phyloP scores from a whole-genome alignment of 1,284 basidiomycete species.

The Microbotryum violaceum region DNA sequence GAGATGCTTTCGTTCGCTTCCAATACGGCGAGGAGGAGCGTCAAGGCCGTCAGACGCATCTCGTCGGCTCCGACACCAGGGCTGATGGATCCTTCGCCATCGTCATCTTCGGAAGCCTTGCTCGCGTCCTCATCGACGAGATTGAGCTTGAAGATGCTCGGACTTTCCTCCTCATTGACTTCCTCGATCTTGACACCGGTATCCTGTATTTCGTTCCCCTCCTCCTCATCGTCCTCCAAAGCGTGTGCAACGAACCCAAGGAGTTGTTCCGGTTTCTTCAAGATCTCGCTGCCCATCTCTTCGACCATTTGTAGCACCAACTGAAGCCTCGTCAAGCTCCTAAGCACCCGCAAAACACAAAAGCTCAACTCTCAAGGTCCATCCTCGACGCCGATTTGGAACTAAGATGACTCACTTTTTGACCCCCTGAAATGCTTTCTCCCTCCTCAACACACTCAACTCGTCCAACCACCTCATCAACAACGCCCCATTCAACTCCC shows the following conservation, averaged over 20 bases:
- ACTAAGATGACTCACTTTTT: constrained; percentile 23
- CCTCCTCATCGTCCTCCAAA: constrained; percentile 37
- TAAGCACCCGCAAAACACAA: constrained; percentile 37
- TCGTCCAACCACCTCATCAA: constrained; percentile 65
- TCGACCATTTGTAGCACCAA: constrained; percentile 70
- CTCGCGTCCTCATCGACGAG: constrained; percentile 31
- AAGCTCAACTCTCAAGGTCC: constrained; percentile 21
- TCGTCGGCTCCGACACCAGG: constrained; percentile 49
- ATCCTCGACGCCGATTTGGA: constrained; percentile 35
- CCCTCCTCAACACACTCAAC: constrained; percentile 48
- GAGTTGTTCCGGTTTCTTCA: constrained; percentile 62
- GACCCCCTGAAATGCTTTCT: constrained; percentile 43
- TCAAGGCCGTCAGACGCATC: constrained; percentile 65
- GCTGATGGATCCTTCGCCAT: constrained; percentile 46
- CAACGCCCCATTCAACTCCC: constrained; percentile 60
- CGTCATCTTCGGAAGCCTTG: constrained; percentile 42
- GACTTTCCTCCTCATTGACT: too few relatives aligned
- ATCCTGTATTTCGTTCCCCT: background rate
- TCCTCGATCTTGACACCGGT: constrained; percentile 17
- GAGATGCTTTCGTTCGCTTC: constrained; percentile 43
- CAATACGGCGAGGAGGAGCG: constrained; percentile 66
- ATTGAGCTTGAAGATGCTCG: too few relatives aligned
- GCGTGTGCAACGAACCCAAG: constrained; percentile 71
- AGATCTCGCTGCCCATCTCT: constrained; percentile 57
- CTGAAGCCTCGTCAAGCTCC: constrained; percentile 57